Evolutionary conservation across 768 basidiomycete genomes (phyloP), one percentile per base, ranked within the genome.

Genomic region (Coprinopsis sp.): DNA sequence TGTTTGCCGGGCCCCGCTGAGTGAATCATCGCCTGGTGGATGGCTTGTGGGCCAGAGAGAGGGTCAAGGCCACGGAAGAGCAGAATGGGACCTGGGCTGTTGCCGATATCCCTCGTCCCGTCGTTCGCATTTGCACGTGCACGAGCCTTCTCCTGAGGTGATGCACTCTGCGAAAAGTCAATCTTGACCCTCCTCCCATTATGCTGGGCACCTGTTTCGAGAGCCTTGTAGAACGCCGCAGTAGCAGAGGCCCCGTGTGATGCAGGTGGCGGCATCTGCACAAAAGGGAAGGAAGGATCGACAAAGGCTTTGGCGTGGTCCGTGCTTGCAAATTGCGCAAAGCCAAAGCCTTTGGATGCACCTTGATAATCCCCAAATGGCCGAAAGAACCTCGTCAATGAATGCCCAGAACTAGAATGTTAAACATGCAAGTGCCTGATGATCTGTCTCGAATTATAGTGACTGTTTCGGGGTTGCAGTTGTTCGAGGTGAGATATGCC

Each of bases 401-500:
- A 70, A 73, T 72, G 78, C 70, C 73, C 69, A 69, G 67, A 67
- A 70, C 69, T 68, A 78, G n/a, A 64, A 83, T 81, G 82, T 76
- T 79, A 86, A 49, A 86, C 73, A 71, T 84, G 81, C 77, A 88
- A 87, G 79, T 84, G 84, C 93, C 93, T 79, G 95, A 86, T 79
- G 82, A 78, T 82, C 88, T 88, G 65, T 97, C 95, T 76, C 89
- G 84, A 65, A 97, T 94, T 57, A 98, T 94, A 58, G 92, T 97
- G 59, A 90, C 87, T 49, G 86, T 85, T 70, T 91, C 87, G 58
- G 89, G 73, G 63, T 71, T 78, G 72, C 82, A 90, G 44, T 82
- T 82, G 59, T 84, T 72, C 51, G 77, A 77, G 55, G 76, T 70
- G 56, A 91, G 80, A 66, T 82, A 88, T 51, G 81, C 79, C 71